Base-by-base conservation (phyloP, 1,139 yeast genomes). In the Sugiyamaella sp. region DNA sequence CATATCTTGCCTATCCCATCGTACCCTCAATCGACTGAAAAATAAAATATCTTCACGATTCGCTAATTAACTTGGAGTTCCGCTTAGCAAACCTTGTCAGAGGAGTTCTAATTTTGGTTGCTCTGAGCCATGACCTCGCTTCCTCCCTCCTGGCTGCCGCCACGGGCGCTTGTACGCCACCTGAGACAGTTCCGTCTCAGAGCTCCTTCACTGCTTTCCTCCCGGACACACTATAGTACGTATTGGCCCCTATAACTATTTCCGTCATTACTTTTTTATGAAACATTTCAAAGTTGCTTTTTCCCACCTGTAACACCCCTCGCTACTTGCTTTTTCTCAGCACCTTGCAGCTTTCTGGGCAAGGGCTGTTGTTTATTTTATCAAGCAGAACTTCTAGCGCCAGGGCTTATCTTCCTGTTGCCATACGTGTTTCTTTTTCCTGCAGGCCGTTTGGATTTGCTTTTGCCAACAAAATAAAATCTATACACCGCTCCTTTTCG, bases 311-410 rank as follows among this genome's bases (percentile, higher is more conserved):
- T 4, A 29, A 5, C 8, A 29, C 35, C 35, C 35, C 35, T 29
- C 8, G 35, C 40, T 16, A 37, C 3, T 39, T 39, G 27, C 27
- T 39, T 39, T 39, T 39, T 37, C 21, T 5, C 16, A n/a, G 5
- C 27, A 4, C 44, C 27, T 24, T 16, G 46, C 46, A 42, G 38
- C 19, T 12, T 16, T 37, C 38, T 27, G 37, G 37, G 38, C 20
- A 29, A 24, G 40, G 29, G 33, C 21, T 27, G 8, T 12, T 27
- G 45, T 27, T 25, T 29, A 21, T 33, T 44, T 21, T 44, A 44
- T 44, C 48, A 32, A 38, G 48, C 48, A 44, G 48, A 22, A 44
- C 38, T 29, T 41, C 45, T 41, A 44, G 47, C 39, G 47, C 20
- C 48, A 44, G 48, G 48, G 48, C 48, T 44, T 44, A 44, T 44